Base-by-base conservation (phyloP, 768 basidiomycete genomes). In the Mrakia hoshinonis region DNA sequence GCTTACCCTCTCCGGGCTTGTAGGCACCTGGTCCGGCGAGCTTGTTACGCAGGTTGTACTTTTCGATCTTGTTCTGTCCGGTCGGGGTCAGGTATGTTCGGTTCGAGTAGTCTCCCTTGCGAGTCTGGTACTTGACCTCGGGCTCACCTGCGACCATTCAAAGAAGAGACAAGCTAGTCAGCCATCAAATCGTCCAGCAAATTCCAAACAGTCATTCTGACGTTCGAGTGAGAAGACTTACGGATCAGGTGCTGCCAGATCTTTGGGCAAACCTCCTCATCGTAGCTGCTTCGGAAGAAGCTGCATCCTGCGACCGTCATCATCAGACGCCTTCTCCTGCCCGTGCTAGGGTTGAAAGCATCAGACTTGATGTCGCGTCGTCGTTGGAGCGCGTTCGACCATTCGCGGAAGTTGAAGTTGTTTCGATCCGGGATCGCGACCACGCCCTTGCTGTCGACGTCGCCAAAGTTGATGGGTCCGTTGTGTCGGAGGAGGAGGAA, bases 401-500 rank as follows among this genome's bases (percentile, higher is more conserved):
- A 61, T 60, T 2, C 9, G 13, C 67, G 58, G 22, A 64, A 60
- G 36, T 52, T 64, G 24, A 67, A 63, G 26, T 29, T 43, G n/a
- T 68, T 26, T 24, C 67, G 12, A 47, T 63, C 13, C 18, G 58
- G 58, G 46, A 58, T 26, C 22, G 46, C 36, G n/a, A 60, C 49
- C 13, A 66, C 65, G 48, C 46, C 46, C 0, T 7, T 3, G 9
- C 15, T 47, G 31, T 20, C 20, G n/a, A 38, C 24, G 9, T 22
- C 3, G 2, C 18, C 55, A 15, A 72, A 55, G 18, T 31, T 29
- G 36, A 72, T 47, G 38, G 39, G 36, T 26, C 39, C n/a, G 4
- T 24, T 10, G 39, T 95, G 92, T 12, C 86, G 87, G 60, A 94
- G 83, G 36, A 95, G 81, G 36, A 95, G 81, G 54, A 88, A 75